These are phyloP conservation scores for Solanum dulcamara DNA, from an alignment of 257 asterid species.

Conservation along the genomic window DNA sequence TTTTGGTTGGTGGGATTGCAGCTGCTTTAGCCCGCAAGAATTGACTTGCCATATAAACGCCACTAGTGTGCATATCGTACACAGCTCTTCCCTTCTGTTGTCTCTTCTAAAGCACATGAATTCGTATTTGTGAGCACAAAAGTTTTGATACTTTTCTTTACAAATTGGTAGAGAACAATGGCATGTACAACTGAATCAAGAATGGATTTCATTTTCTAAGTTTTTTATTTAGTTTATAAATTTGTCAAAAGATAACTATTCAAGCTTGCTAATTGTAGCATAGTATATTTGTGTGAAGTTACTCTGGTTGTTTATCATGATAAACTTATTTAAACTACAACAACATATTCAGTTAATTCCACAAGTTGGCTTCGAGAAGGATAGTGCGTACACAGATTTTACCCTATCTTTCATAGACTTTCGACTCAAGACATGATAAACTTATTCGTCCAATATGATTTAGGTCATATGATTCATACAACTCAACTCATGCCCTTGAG, in stretches of 20 bases:
- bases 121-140: background rate
- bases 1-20: slow-evolving; percentile 73
- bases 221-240: background rate
- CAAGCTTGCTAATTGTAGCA: background rate
- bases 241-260: background rate
- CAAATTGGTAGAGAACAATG: background rate
- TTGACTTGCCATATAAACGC: slow-evolving; percentile 14
- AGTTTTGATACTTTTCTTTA: background rate
- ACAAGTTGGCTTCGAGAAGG: background rate
- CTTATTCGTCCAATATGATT: background rate
- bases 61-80: background rate
- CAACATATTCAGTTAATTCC: background rate
- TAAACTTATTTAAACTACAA: too few species aligned
- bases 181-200: background rate
- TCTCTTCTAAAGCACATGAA: background rate
- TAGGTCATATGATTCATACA: too few species aligned
- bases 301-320: background rate
- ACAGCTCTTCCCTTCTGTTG: background rate
- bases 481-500: too few species aligned
- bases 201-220: background rate
- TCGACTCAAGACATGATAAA: background rate
- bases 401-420: too few species aligned
- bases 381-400: too few species aligned
- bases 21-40: slow-evolving; percentile 71
- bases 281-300: background rate